Percentiles rank a stretch among this genome's conserved stretches.
These are phyloP conservation scores for Saccharomyces hybrid DNA, from an alignment of 1,139 yeast species.

Conservation along the genomic window DNA sequence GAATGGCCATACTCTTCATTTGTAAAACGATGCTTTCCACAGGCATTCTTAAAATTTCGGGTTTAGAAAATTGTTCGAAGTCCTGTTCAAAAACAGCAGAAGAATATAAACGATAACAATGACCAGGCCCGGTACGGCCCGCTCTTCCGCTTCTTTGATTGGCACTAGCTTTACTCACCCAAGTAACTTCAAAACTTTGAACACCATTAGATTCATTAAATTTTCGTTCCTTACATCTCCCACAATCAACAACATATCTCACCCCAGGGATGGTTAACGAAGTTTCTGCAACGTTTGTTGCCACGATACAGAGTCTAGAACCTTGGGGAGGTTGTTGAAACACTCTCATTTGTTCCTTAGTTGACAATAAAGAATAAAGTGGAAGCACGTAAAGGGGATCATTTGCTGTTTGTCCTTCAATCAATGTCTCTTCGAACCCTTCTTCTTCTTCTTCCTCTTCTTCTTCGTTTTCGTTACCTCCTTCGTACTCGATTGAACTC, in stretches of 20 bases:
- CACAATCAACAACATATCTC: conserved; percentile 91
- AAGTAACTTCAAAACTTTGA: conserved; percentile 83
- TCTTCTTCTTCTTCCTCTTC: conserved; percentile 65
- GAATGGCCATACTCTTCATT: conserved; percentile 97
- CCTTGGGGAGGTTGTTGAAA: conserved; percentile 82
- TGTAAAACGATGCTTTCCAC: conserved; percentile 88
- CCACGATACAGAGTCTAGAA: conserved; percentile 81
- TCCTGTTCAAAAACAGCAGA: conserved; percentile 93
- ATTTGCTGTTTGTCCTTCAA: conserved; percentile 63
- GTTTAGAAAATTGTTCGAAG: conserved; percentile 72
- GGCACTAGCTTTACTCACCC: conserved; percentile 95
- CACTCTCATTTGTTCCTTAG: conserved; percentile 90
- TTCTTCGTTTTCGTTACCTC: conserved; percentile 29
- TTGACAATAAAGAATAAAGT: conserved; percentile 82
- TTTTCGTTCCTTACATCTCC: conserved; percentile 83
- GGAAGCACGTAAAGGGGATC: conserved; percentile 91
- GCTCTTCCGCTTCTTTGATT: conserved; percentile 97
- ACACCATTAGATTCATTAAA: conserved; percentile 82
- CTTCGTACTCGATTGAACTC: conserved; percentile 18
- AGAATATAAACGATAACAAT: conserved; percentile 84
- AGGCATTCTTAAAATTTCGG: conserved; percentile 93
- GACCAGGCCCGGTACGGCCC: conserved; percentile 99
- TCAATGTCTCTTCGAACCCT: conserved; percentile 80
- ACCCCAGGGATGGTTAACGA: conserved; percentile 95
- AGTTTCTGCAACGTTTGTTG: conserved; percentile 97